Percentiles rank a stretch among this genome's conserved stretches.
phyloP scores from a whole-genome alignment of 495 filamentous ascomycete genomes.

The Penicillium macrosclerotiorum region DNA sequence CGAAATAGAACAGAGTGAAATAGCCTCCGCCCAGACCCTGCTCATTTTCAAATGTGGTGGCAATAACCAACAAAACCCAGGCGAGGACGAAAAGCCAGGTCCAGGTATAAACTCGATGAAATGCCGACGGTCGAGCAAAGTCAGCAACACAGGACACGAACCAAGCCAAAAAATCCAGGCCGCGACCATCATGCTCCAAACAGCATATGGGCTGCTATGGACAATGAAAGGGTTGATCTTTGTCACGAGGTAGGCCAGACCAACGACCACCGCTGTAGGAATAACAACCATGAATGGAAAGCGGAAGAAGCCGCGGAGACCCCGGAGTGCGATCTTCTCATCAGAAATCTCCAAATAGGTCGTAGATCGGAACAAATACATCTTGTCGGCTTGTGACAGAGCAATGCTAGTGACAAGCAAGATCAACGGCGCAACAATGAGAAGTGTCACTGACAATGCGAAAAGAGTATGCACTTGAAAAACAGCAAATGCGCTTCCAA shows the following conservation, averaged over 20 bases:
- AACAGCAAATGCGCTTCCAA: slow-evolving; percentile 76
- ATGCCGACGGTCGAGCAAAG: slow-evolving; percentile 78
- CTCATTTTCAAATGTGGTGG: slow-evolving; percentile 71
- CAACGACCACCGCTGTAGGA: slow-evolving; percentile 68
- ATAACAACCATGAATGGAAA: slow-evolving; percentile 75
- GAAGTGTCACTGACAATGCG: slow-evolving; percentile 77
- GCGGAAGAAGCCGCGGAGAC: slow-evolving; percentile 77
- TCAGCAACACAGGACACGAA: slow-evolving; percentile 79
- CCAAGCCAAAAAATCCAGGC: slow-evolving; percentile 83
- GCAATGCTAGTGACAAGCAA: slow-evolving; percentile 66
- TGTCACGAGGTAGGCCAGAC: slow-evolving; percentile 68
- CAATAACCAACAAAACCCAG: slow-evolving; percentile 69
- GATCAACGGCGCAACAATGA: slow-evolving; percentile 72
- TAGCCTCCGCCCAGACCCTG: slow-evolving; percentile 74
- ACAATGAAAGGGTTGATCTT: slow-evolving; percentile 86
- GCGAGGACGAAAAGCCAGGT: slow-evolving; percentile 78
- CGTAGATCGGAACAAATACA: slow-evolving; percentile 74
- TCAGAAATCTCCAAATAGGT: slow-evolving; percentile 56
- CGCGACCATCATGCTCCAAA: slow-evolving; percentile 83
- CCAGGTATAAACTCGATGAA: slow-evolving; percentile 75
- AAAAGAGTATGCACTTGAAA: slow-evolving; percentile 80
- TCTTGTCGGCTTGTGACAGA: slow-evolving; percentile 66
- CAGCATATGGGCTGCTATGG: slow-evolving; percentile 80
- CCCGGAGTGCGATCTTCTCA: slow-evolving; percentile 63
- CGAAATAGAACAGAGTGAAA: slow-evolving; percentile 76